Evolutionary conservation across 129 eudicot species (phyloP).

Genomic region (Centaurea solstitialis): DNA sequence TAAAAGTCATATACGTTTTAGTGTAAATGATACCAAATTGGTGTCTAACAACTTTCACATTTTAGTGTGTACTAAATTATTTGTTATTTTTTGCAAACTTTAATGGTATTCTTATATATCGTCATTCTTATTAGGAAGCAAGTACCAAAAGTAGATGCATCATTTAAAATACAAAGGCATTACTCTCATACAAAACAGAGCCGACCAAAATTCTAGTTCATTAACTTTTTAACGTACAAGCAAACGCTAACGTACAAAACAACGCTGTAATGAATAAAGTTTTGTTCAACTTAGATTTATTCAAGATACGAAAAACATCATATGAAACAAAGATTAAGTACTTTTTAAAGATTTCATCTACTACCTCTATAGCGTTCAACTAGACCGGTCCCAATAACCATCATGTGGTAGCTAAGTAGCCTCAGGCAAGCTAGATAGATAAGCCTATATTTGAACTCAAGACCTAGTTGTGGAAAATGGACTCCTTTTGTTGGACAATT

Average conservation of each 20-base stretch:
- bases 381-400: background rate
- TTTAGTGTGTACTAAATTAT: background rate
- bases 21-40: background rate
- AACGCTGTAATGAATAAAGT: background rate
- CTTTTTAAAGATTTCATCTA: background rate
- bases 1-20: background rate
- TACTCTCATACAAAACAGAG: slow-evolving; percentile 18
- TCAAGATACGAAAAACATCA: background rate
- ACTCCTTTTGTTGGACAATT: background rate
- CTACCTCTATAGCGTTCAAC: background rate
- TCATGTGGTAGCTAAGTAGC: background rate
- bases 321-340: background rate
- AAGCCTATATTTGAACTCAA: background rate
- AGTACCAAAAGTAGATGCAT: slow-evolving; percentile 19
- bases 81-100: background rate
- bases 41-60: too few relatives aligned
- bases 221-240: slow-evolving; percentile 7
- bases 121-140: background rate
- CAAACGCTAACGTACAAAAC: background rate
- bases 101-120: background rate
- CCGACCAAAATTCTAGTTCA: slow-evolving; percentile 26
- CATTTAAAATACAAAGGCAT: slow-evolving; percentile 13
- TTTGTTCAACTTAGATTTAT: background rate
- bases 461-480: background rate
- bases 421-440: background rate